Base-by-base conservation (phyloP, 352 stramenopile genomes). In the Peronosclerospora sorghi region DNA sequence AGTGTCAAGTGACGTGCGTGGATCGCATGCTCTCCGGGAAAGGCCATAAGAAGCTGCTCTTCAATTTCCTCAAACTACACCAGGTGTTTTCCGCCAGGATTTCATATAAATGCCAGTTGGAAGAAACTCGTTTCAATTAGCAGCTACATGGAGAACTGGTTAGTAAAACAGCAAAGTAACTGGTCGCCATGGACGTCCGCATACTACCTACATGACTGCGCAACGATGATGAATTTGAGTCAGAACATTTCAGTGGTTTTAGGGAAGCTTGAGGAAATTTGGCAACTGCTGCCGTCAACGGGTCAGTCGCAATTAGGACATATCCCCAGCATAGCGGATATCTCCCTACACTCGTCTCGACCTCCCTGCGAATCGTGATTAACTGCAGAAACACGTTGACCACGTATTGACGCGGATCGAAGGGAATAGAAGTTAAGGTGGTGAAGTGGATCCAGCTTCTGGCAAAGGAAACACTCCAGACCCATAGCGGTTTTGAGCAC, bases 121-220 rank as follows among this genome's bases (percentile, higher is more conserved):
- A 88, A 85, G 41, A 89, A 92, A 8, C 65, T 62, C 23, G 67
- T 56, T 58, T 92, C 75, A n/a, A 88, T 74, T 1, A 85, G 57
- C 20, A 88, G 51, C 69, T 88, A 26, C 28, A 54, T 4, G 12
- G 6, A 32, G 2, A 14, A 27, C 5, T 23, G 41, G 14, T 26
- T 26, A 35, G 34, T 0, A 17, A 10, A 3, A 24, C n/a, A 47
- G 36, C 27, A 30, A 9, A 28, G 41, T 18, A 52, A 8, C 29
- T 38, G 10, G 4, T 1, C 1, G 35, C 19, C 34, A n/a, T 12
- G 21, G 2, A 26, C 21, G 15, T 7, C 32, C 28, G 26, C 8
- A 24, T 36, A 34, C 40, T 17, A 69, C 66, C 37, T 69, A 88
- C 75, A 37, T 88, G 70, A 21, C 69, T 84, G 24, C 65, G 68